phyloP scores from a whole-genome alignment of 495 filamentous ascomycete genomes.

The Tuber microsphaerosporum region DNA sequence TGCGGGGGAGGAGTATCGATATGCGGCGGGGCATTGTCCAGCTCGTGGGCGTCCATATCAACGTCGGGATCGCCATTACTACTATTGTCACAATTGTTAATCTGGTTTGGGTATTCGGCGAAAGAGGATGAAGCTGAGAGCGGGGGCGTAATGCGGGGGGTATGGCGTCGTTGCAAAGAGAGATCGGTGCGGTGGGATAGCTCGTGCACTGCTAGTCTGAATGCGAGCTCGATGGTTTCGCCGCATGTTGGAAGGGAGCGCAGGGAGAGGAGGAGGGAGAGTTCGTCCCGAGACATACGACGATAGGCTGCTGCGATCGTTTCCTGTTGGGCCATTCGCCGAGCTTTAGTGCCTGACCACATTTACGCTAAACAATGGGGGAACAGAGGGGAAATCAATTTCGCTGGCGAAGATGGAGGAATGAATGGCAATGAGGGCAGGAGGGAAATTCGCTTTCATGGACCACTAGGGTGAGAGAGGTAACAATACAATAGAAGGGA shows the following conservation, averaged over 20 bases:
- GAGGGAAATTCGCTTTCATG: background rate
- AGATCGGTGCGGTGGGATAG: constrained; percentile 40
- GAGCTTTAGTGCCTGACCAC: constrained; percentile 2
- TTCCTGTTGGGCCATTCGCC: constrained; percentile 18
- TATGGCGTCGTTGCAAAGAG: constrained; percentile 19
- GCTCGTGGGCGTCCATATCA: constrained; percentile 13
- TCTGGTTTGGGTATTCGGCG: constrained; percentile 14
- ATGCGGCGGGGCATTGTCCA: constrained; percentile 8
- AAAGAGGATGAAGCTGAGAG: constrained; percentile 28
- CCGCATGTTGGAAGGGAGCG: constrained; percentile 37
- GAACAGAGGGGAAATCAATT: background rate
- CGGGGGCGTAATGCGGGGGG: constrained; percentile 25
- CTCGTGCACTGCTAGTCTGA: constrained; percentile 38
- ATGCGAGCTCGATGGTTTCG: constrained; percentile 33
- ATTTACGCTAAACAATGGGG: background rate
- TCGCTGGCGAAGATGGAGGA: constrained; percentile 9
- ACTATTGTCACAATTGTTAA: constrained; percentile 13
- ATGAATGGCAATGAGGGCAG: background rate
- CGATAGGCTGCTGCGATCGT: constrained; percentile 34
- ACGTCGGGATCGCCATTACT: constrained; percentile 13
- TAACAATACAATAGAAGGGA: background rate
- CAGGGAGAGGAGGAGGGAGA: constrained; percentile 37
- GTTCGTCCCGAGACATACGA: constrained; percentile 35
- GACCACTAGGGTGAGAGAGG: background rate
- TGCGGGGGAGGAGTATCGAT: background rate